Conservation (phyloP, 139 green algal genomes). For the Micractinium sp. region DNA sequence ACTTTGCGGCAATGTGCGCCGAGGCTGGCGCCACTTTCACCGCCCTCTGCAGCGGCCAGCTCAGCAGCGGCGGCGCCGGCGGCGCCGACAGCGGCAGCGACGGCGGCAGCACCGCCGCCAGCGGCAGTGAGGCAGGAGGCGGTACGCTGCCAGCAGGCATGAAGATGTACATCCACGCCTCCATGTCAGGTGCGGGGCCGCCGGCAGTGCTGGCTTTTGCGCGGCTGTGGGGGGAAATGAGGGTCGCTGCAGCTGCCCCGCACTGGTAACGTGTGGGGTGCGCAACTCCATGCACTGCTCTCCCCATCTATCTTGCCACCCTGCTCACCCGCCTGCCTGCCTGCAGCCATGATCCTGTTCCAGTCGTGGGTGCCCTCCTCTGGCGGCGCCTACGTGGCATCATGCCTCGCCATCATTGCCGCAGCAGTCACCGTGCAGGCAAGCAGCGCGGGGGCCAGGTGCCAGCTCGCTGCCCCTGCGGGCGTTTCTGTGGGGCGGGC, state of each 20-base stretch:
- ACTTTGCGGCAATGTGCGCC: constrained; percentile 38
- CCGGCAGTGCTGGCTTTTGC: not conserved
- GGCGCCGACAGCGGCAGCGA: not conserved
- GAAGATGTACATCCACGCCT: constrained; percentile 48
- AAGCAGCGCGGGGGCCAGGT: constrained; percentile 22
- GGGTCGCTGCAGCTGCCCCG: not conserved
- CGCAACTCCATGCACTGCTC: not conserved
- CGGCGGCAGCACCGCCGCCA: not conserved
- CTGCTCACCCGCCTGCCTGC: too few relatives aligned
- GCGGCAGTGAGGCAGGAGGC: not conserved
- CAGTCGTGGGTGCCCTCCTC: constrained; percentile 43
- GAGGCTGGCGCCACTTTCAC: constrained; percentile 32
- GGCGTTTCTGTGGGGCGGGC: not conserved
- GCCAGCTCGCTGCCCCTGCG: not conserved
- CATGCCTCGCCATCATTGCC: constrained; percentile 36
- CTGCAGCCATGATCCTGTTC: constrained; percentile 47
- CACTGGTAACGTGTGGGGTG: not conserved
- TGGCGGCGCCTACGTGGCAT: constrained; percentile 39
- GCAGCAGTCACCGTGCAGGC: constrained; percentile 25
- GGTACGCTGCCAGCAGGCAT: not conserved
- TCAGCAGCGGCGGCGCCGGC: not conserved
- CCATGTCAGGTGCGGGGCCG: constrained; percentile 18
- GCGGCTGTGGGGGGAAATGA: not conserved
- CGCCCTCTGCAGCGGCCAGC: constrained; percentile 11
- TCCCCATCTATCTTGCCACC: not conserved